Base-by-base conservation (phyloP, 257 asterid species). In the Salvia miltiorrhiza region DNA sequence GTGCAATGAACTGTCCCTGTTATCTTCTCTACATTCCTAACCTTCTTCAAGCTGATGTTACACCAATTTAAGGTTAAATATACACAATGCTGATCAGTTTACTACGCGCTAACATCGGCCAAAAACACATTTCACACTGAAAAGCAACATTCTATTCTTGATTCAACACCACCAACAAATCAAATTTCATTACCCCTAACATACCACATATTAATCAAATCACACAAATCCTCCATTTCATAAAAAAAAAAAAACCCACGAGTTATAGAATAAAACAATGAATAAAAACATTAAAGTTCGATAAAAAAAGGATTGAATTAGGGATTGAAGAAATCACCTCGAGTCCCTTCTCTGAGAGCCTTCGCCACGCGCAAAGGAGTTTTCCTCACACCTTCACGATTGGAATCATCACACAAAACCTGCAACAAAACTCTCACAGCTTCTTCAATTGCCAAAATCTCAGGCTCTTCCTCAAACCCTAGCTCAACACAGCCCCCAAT, bases 301-400 rank as follows among this genome's bases (percentile, higher is more conserved):
- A 0, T 4, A 39, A 17, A 43, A 12, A 10, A n/a, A n/a, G 23
- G 23, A 4, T 54, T 2, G 20, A 11, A 49, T 65, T 40, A 3
- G 17, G 17, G 4, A 14, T 1, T 1, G 9, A 17, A 40, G 73
- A 16, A 58, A 41, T 71, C 61, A 92, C 97, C 98, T 88, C 85
- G 77, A 5, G 98, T 88, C 57, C 97, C 98, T 73, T 90, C 95
- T 40, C 82, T 57, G 1, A 90, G 83, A 41, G 98, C 97, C 79
- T 89, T 92, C 21, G 98, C 98, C 10, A 92, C 98, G 33, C 98
- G 96, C 68, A 80, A 83, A 74, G 98, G 98, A 30, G 98, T 92
- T 79, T 76, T 86, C 4, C 56, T 67, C 37, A 92, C 72, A 32
- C 98, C 98, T 81, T 92, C 96, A 16, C 98, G 90, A 63, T 88